Base-by-base conservation (phyloP, 257 asterid genomes). In the Ligustrum vulgare region DNA sequence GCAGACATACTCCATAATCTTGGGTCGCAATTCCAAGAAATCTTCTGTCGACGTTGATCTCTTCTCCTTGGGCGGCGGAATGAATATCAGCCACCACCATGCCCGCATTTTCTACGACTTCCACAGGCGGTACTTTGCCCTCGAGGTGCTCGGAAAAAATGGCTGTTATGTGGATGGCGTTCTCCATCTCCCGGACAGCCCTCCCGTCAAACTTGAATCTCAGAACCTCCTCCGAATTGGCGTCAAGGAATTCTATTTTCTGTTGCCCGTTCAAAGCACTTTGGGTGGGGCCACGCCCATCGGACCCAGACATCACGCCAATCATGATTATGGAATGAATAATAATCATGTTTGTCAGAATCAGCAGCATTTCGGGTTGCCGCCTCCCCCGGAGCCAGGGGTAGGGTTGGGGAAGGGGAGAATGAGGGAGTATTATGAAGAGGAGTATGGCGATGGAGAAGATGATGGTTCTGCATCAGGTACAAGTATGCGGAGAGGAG, bases 71-170 rank as follows among this genome's bases (percentile, higher is more conserved):
- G 99, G 98, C 78, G 99, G 99, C 8, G 98, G 98, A n/a, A 94
- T 94, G 98, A 94, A 92, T 91, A 92, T 94, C 85, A 91, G 97
- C 78, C 99, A 97, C 79, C 96, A 92, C 88, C 99, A 94, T 81
- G 99, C 99, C 37, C 98, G 98, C 76, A 92, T 94, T 77, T 94
- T 91, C 87, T 94, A 92, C 84, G 98, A 94, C 85, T 94, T 94
- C 84, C 96, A 92, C 22, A 95, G 98, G 2, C 98, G 98, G 36
- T 96, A 97, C 35, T 94, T 94, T 69, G 97, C 99, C 37, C 93
- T 94, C 33, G 99, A 92, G 80, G 99, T 94, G 10, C 87, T 94
- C 37, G 99, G 99, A 0, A 94, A 91, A 74, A 94, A 94, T 47
- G 99, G 99, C 25, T 94, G 99, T 78, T 87, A 87, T 75, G 98